Evolutionary conservation across 768 basidiomycete species (phyloP).

Genomic region (Xerocomus potaroensis): DNA sequence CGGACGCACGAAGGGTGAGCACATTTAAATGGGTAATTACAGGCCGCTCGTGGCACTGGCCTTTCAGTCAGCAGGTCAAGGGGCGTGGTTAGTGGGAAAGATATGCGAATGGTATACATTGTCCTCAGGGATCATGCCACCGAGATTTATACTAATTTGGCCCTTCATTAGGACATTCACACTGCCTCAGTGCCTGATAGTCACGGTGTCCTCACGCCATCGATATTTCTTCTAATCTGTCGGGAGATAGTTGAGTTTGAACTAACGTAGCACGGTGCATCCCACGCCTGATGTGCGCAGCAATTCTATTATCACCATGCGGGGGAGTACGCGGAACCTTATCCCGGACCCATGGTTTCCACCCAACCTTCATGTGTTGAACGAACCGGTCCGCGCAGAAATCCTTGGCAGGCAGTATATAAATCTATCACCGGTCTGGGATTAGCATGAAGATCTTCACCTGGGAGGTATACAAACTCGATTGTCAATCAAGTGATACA

Average conservation of each 20-base stretch:
- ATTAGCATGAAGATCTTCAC: background rate
- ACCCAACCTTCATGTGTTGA: too few relatives aligned
- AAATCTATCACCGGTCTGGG: too few relatives aligned
- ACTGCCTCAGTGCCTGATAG: background rate
- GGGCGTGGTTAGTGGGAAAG: slow-evolving; percentile 1
- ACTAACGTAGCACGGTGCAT: too few relatives aligned
- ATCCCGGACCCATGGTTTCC: too few relatives aligned
- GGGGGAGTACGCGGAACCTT: too few relatives aligned
- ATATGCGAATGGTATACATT: background rate
- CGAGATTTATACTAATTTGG: background rate
- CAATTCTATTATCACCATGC: too few relatives aligned
- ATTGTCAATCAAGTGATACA: background rate
- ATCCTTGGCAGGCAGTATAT: too few relatives aligned
- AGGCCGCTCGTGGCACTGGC: background rate
- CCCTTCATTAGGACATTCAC: background rate
- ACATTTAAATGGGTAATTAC: background rate
- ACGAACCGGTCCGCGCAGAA: too few relatives aligned
- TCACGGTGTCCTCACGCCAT: background rate
- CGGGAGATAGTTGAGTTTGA: too few relatives aligned
- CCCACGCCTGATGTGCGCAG: too few relatives aligned
- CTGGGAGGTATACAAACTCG: too few relatives aligned
- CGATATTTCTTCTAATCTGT: background rate
- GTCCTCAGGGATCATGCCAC: background rate
- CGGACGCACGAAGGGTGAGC: background rate
- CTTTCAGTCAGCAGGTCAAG: background rate